Evolutionary conservation across 2,329 filamentous ascomycete genomes (phyloP).

Genomic region (Claviceps spartinae): DNA sequence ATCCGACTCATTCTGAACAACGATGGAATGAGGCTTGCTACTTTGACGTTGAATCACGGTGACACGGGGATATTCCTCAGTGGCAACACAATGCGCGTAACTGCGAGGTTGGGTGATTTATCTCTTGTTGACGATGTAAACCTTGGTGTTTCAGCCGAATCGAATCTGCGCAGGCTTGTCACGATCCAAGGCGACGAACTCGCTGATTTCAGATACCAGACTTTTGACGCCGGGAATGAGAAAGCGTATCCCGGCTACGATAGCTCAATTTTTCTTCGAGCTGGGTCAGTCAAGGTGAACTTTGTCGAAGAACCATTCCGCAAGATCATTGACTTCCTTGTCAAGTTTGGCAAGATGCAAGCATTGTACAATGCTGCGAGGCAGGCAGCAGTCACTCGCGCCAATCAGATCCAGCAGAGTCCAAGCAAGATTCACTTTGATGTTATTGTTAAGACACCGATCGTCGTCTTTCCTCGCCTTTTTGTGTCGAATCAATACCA

Average conservation of each 20-base stretch:
- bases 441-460: conserved; percentile 84
- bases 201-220: conserved; percentile 95
- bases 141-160: conserved; percentile 68
- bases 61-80: conserved; percentile 82
- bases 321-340: conserved; percentile 93
- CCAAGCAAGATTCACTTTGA: conserved; percentile 89
- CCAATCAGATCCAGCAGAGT: conserved; percentile 82
- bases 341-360: conserved; percentile 99
- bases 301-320: conserved; percentile 95
- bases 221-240: conserved; percentile 60
- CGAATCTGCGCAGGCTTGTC: conserved; percentile 71
- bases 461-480: conserved; percentile 81
- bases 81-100: conserved; percentile 76
- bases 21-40: conserved; percentile 88
- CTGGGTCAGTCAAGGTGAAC: conserved; percentile 91
- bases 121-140: conserved; percentile 90
- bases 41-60: conserved; percentile 80
- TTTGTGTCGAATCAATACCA: conserved; percentile 55
- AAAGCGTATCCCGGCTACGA: conserved; percentile 86
- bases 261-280: conserved; percentile 76
- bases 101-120: conserved; percentile 74
- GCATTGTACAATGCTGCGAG: conserved; percentile 95
- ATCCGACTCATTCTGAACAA: conserved; percentile 94
- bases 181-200: conserved; percentile 93
- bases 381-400: conserved; percentile 86